Evolutionary conservation across 2,329 filamentous ascomycete genomes (phyloP), one percentile per base, ranked within the genome.

Genomic region (Fusarium coicis): DNA sequence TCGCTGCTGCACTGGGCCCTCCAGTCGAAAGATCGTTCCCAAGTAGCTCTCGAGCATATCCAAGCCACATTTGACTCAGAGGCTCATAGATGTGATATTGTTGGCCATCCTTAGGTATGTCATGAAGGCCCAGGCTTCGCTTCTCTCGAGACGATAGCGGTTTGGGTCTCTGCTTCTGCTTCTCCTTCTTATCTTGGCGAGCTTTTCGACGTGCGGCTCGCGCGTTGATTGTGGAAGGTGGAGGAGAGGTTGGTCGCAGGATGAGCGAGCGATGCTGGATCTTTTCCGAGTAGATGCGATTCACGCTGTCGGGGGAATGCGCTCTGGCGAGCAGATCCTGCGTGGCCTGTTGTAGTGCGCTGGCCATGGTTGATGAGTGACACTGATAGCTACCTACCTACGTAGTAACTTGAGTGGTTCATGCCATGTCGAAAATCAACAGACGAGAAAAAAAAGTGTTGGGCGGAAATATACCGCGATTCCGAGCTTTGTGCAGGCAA

Each of bases 91-190:
- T 87, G 9, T 86, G 86, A 78, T 97, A 97, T 43, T 77, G 80
- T 39, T 83, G 82, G 63, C 92, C 89, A 40, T 87, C 84, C 66
- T 89, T 89, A 0, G 93, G 92, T 10, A 98, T 87, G 16, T 93
- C 89, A 83, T 97, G 92, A 21, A 98, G 86, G 16, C 91, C 89
- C 0, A 95, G 86, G 9, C 84, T 84, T 19, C 95, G 91, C 75
- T 95, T 94, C 79, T 96, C 89, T 28, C 92, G 90, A 2, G 95
- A 92, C 1, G 94, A 96, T 0, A 99, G 86, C 0, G 95, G 95
- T 74, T 83, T 90, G 44, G 85, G 92, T 75, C 83, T 90, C 64
- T 84, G 84, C 34, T 84, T 85, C 18, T 84, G 83, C 62, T 85
- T 86, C 34, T 83, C 81, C 58, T 87, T 88, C 56, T 83, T 81